These are phyloP conservation scores for Fusarium sp. DNA, from an alignment of 2,329 filamentous ascomycete species.

Conservation along the genomic window DNA sequence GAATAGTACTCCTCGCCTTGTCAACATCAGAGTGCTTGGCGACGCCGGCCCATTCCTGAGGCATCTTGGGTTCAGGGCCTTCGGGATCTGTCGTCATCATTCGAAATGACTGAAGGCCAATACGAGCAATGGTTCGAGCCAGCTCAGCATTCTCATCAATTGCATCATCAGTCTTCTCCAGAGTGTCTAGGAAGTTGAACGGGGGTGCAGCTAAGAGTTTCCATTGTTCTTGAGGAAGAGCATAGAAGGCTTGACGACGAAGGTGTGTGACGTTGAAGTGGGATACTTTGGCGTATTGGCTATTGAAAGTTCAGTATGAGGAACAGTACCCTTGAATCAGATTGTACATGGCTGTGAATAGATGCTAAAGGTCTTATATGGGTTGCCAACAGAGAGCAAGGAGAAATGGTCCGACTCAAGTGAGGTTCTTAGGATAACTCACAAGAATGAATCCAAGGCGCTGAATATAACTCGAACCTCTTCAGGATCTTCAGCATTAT, in stretches of 20 bases:
- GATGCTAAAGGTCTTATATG: background rate
- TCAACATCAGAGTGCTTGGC: constrained; percentile 81
- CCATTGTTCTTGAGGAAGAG: constrained; percentile 84
- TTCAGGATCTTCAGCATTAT: constrained; percentile 76
- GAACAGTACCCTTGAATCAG: no score
- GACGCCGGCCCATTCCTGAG: constrained; percentile 71
- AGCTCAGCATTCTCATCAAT: constrained; percentile 90
- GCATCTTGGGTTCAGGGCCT: constrained; percentile 56
- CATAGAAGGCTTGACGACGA: constrained; percentile 91
- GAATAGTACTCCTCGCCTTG: constrained; percentile 89
- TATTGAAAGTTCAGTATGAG: constrained; percentile 48
- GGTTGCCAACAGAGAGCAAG: background rate
- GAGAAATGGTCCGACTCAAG: background rate
- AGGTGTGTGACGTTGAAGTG: constrained; percentile 93
- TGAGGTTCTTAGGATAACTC: constrained; percentile 23
- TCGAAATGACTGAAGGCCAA: constrained; percentile 73
- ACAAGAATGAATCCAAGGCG: constrained; percentile 82
- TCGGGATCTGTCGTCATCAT: constrained; percentile 51
- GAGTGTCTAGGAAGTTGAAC: constrained; percentile 81
- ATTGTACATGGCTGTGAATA: no score
- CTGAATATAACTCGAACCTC: constrained; percentile 82
- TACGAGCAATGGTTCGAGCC: constrained; percentile 77
- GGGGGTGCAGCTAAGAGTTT: constrained; percentile 81
- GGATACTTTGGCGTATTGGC: constrained; percentile 83
- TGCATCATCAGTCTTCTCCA: constrained; percentile 82